These are phyloP conservation scores for Arthrobotrys megalospora DNA, from an alignment of 2,329 filamentous ascomycete genomes.

Conservation along the genomic window DNA sequence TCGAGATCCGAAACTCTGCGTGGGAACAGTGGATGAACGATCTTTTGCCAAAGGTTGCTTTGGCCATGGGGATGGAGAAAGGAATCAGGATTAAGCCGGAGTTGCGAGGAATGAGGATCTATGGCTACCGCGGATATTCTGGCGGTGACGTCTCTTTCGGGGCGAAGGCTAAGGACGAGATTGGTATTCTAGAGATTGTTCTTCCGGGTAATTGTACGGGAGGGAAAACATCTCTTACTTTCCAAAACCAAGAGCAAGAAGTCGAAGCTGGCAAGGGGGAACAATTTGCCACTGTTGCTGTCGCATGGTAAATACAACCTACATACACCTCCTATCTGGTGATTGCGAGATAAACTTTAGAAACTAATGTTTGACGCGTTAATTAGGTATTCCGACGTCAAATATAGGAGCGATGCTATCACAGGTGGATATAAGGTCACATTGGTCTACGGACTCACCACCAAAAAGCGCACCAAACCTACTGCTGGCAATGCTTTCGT, in stretches of 20 bases:
- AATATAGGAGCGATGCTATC: not conserved
- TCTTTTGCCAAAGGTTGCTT: not conserved
- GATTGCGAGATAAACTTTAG: not conserved
- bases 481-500: not conserved
- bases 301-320: slow-evolving; percentile 18
- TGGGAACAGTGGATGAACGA: slow-evolving; percentile 7
- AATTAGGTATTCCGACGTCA: slow-evolving; percentile 24
- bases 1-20: not conserved
- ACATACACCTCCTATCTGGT: not conserved
- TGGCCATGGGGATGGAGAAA: not conserved
- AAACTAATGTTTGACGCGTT: no score
- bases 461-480: not conserved
- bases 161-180: no score
- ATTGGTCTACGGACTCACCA: slow-evolving; percentile 3
- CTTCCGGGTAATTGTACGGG: slow-evolving; percentile 25
- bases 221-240: not conserved
- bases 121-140: not conserved
- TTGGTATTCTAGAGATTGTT: slow-evolving; percentile 25
- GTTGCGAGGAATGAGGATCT: slow-evolving; percentile 9
- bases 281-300: not conserved
- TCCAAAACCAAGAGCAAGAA: not conserved
- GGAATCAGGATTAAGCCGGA: not conserved
- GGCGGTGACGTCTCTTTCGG: not conserved
- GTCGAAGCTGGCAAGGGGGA: not conserved
- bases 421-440: slow-evolving; percentile 24